Base-by-base conservation (phyloP, 2,329 filamentous ascomycete species). In the Aspergillus brunneoviolaceus region DNA sequence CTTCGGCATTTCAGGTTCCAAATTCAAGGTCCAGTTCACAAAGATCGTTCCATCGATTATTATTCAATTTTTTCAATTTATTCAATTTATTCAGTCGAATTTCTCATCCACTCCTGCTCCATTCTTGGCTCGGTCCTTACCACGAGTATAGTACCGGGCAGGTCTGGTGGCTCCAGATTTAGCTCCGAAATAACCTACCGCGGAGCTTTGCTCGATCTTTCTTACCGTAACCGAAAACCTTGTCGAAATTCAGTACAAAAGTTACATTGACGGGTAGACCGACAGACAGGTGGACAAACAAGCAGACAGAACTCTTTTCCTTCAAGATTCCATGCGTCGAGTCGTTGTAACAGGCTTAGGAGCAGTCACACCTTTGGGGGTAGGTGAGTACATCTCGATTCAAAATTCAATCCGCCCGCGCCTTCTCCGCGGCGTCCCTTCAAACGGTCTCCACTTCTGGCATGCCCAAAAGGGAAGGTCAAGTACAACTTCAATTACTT, bases 271-370 rank as follows among this genome's bases (percentile, higher is more conserved):
- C 27, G 10, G 19, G 33, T n/a, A n/a, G 16, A 19, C 12, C 51
- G 14, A 29, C 27, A 29, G 31, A 48, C 33, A 25, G 14, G 29
- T 9, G 2, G 25, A 48, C 33, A 25, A 39, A 51, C 19, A 33
- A 21, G 47, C 52, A 21, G 33, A 16, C 31, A 9, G 6, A n/a
- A 16, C 1, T 55, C 12, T 42, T n/a, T 29, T 25, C 16, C n/a
- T 60, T 57, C 63, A 65, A 60, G 49, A 68, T 68, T 63, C 65
- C 60, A 78, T 80, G 79, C 78, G 79, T 68, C 87, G 90, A 69
- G 91, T 95, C 68, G 91, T 94, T 70, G 88, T 95, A 73, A 95
- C 91, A 56, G 91, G 91, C 71, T 81, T 95, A 53, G 91, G 91
- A 63, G 90, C 89, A 72, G 84, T 95, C 69, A 92, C 90, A 66